Evolutionary conservation across 805 yeast genomes (phyloP), one percentile per base, ranked within the genome.

Genomic region (Candida peoriensis): DNA sequence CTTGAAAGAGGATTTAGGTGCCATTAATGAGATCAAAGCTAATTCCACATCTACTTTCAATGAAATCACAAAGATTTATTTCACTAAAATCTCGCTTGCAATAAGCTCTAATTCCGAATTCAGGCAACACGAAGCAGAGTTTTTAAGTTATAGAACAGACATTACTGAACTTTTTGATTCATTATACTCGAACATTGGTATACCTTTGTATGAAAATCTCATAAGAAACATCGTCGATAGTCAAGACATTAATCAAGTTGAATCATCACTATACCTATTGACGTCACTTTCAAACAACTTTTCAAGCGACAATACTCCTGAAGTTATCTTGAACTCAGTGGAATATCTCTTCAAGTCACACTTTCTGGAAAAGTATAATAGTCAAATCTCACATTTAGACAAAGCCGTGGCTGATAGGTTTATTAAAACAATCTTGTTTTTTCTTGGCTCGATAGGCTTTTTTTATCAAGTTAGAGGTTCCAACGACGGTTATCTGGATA

Each of bases 161-260:
- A 81, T 82, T 8, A 72, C 81, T 1, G 97, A 93, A 46, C 66
- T 89, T 24, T 74, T 85, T 43, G 93, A 87, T 36, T 65, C 76
- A 0, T 58, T 81, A 2, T 85, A 81, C 62, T 74, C 87, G 1
- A 63, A 84, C 5, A 64, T 86, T 24, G 85, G 83, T 24, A 36
- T 55, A 0, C 60, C 68, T 2, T 55, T 85, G 24, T 74, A 72
- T 43, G 60, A 63, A 5, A 64, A 58, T 15, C 54, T 84, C 20
- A 46, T 63, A 1, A 46, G 51, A 7, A 63, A 62, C 22, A 55
- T 74, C 2, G 38, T 57, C 5, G 37, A 46, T 1, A 52, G 54
- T 22, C 33, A 60, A 4, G 43, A 44, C 16, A 18, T 46, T 12
- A 50, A 56, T 10, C 74, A 70, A 30, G 56, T 79, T 4, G 95